Conservation (phyloP, 352 stramenopile species). For the Salisapilia sapeloensis region DNA sequence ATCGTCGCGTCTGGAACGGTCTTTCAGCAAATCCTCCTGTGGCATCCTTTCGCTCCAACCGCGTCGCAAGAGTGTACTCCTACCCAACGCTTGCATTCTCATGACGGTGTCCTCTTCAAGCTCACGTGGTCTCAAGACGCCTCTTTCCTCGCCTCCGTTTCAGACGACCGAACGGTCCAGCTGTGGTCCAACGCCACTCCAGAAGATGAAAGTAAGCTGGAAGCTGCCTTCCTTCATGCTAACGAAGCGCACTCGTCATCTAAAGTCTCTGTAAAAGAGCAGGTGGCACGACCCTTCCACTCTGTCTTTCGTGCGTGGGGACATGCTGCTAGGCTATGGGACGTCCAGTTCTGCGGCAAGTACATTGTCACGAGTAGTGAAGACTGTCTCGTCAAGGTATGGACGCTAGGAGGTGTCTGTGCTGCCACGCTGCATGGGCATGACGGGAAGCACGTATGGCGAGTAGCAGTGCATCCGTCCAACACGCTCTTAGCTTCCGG, state of each 20-base stretch:
- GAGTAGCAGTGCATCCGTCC: constrained; percentile 37
- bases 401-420: constrained; percentile 36
- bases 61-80: constrained; percentile 9
- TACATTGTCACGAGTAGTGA: constrained; percentile 52
- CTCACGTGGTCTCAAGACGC: constrained; percentile 57
- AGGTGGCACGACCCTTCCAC: constrained; percentile 12
- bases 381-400: constrained; percentile 62
- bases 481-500: constrained; percentile 33
- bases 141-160: constrained; percentile 56
- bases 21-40: constrained; percentile 77
- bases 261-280: too few relatives aligned
- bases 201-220: too few relatives aligned
- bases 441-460: constrained; percentile 61
- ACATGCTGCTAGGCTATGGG: constrained; percentile 71
- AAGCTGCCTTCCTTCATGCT: too few relatives aligned
- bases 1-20: constrained; percentile 70
- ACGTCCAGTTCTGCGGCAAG: constrained; percentile 46
- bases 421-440: constrained; percentile 61
- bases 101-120: constrained; percentile 79
- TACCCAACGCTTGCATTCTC: constrained; percentile 46
- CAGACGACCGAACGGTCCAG: constrained; percentile 71
- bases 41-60: constrained; percentile 16
- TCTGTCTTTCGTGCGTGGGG: constrained; percentile 63
- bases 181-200: constrained; percentile 39
- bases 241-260: too few relatives aligned